Evolutionary conservation across 805 yeast genomes (phyloP), one percentile per base, ranked within the genome.

Genomic region (Saccharomycopsis capsularis): DNA sequence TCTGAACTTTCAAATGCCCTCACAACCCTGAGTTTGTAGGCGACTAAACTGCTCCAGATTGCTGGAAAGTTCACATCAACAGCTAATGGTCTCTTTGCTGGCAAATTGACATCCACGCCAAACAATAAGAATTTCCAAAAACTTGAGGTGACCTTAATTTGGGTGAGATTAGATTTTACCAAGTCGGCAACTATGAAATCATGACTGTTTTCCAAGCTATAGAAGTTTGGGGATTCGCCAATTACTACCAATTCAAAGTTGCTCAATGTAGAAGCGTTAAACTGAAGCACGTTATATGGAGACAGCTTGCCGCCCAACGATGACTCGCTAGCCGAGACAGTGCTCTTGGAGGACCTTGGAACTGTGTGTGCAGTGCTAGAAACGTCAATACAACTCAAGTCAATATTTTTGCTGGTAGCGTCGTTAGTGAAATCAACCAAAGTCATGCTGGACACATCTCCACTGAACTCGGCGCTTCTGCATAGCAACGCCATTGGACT

Each of bases 41-140:
- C 77, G 21, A 84, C 60, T 4, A 83, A 56, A 59, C 86, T 78
- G 45, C 81, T 76, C 78, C 81, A 76, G 0, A 80, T 76, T 3
- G 78, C 73, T 2, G 76, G 74, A 23, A 79, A 64, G n/a, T 72
- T 63, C 24, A 83, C 59, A 53, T 71, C 75, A 2, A 70, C 66
- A 4, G 72, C 61, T 3, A 79, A 63, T 4, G 79, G 71, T 22
- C 73, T 62, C 40, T 65, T 66, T 1, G 66, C 61, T 0, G 78
- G 77, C 5, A 76, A 54, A 0, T 74, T 59, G 1, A 73, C 44
- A 3, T 47, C 41, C 2, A 57, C 55, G 1, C 68, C 66, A 23
- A 56, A 50, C 3, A 63, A 41, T 3, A 56, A 41, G 7, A 45
- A 44, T 38, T 48, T 46, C 39, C 13, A 57, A 52, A 3, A 67